Percentiles rank a stretch among this genome's conserved stretches.
Evolutionary conservation across 164 flowering plant species (phyloP).

Genomic region (Buxus sempervirens): DNA sequence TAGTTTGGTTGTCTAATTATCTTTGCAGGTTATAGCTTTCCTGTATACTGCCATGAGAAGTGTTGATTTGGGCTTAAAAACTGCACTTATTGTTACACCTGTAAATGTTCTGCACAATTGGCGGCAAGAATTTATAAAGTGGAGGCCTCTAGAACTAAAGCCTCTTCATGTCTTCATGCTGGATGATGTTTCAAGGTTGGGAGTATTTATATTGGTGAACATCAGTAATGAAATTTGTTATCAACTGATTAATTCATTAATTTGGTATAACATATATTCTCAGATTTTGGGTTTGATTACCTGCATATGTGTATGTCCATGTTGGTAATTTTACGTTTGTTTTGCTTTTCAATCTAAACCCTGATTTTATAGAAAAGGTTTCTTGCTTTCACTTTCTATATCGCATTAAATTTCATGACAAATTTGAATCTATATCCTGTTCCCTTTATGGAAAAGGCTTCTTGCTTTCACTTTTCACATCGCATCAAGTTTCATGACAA

Average conservation of each 20-base stretch:
- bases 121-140: conserved; percentile 86
- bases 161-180: conserved; percentile 84
- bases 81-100: conserved; percentile 91
- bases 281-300: neutral
- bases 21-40: conserved; percentile 85
- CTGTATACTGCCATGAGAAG: conserved; percentile 89
- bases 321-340: neutral
- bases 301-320: neutral
- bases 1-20: conserved; percentile 7
- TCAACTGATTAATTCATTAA: neutral
- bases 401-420: neutral
- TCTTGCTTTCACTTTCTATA: too few species aligned
- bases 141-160: conserved; percentile 87
- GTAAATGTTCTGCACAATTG: conserved; percentile 99
- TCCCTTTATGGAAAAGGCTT: neutral
- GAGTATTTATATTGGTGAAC: neutral
- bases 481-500: neutral
- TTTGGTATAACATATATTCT: too few species aligned
- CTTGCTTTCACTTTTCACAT: too few species aligned
- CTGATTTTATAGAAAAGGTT: neutral
- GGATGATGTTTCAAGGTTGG: conserved; percentile 88
- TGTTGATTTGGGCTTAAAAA: conserved; percentile 77
- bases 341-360: neutral
- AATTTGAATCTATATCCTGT: neutral
- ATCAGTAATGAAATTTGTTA: neutral